Percentiles rank a stretch among this genome's conserved stretches.
Evolutionary conservation across 495 filamentous ascomycete species (phyloP).

Genomic region (Daldinia concentrica): DNA sequence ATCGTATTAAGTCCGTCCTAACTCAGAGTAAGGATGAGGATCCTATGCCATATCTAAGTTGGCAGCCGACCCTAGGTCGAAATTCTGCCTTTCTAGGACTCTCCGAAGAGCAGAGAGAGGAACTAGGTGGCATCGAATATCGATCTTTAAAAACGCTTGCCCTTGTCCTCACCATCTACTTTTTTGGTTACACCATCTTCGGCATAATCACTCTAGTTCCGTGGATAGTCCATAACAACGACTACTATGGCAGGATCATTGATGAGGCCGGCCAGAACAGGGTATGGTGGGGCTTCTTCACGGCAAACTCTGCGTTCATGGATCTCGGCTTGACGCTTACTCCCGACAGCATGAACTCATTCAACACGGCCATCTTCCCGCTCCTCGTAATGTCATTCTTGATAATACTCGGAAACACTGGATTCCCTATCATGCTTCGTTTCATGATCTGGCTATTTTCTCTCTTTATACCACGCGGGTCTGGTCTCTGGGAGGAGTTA

Average conservation of each 20-base stretch:
- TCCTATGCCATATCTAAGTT: slow-evolving; percentile 86
- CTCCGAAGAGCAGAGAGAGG: slow-evolving; percentile 88
- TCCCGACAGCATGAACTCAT: slow-evolving; percentile 91
- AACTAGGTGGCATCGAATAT: slow-evolving; percentile 95
- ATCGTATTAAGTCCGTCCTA: slow-evolving; percentile 47
- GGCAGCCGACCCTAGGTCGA: slow-evolving; percentile 87
- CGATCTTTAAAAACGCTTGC: slow-evolving; percentile 86
- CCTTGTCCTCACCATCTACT: slow-evolving; percentile 79
- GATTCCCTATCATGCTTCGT: slow-evolving; percentile 91
- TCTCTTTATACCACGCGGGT: slow-evolving; percentile 64
- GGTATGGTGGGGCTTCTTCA: slow-evolving; percentile 93
- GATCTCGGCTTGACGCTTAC: slow-evolving; percentile 89
- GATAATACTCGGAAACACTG: slow-evolving; percentile 93
- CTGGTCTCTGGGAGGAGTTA: slow-evolving; percentile 83
- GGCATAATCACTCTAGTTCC: slow-evolving; percentile 75
- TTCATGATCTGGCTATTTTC: slow-evolving; percentile 84
- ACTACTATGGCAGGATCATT: slow-evolving; percentile 70
- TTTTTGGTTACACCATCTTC: slow-evolving; percentile 75
- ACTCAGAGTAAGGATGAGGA: slow-evolving; percentile 58
- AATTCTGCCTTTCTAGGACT: slow-evolving; percentile 92
- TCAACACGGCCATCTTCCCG: slow-evolving; percentile 77
- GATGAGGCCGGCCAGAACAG: slow-evolving; percentile 66
- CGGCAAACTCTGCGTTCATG: slow-evolving; percentile 83
- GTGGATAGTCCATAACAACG: slow-evolving; percentile 74
- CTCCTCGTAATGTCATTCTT: slow-evolving; percentile 80